phyloP scores from a whole-genome alignment of 176 grass and related monocot genomes.

The Chrysopogon serrulatus region DNA sequence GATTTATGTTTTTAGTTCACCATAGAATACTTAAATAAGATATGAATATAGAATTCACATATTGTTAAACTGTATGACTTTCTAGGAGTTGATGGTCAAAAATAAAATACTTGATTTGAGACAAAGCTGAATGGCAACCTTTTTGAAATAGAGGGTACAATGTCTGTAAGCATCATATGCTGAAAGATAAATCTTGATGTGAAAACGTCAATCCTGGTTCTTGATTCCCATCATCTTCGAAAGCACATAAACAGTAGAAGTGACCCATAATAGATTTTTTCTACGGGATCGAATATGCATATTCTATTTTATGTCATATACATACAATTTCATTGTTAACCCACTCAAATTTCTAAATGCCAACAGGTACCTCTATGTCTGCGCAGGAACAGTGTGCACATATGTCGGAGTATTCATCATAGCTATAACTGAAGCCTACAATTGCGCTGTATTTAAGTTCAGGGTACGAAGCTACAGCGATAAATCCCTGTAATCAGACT shows the following conservation, averaged over 20 bases:
- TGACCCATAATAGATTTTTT: not conserved
- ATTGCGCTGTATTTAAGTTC: slow-evolving; percentile 32
- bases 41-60: no score
- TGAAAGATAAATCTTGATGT: not conserved
- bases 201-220: not conserved
- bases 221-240: not conserved
- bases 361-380: slow-evolving; percentile 84
- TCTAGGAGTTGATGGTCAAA: no score
- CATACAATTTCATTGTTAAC: not conserved
- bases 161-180: not conserved
- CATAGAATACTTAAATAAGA: not conserved
- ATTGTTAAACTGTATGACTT: no score
- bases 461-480: slow-evolving; percentile 16
- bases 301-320: not conserved
- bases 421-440: slow-evolving; percentile 45
- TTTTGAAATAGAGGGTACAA: not conserved
- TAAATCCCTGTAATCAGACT: not conserved
- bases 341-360: not conserved
- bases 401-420: slow-evolving; percentile 66
- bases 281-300: not conserved
- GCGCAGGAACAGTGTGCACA: slow-evolving; percentile 73
- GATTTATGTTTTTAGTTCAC: not conserved
- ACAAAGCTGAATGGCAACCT: not conserved
- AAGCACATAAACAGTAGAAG: not conserved
- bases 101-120: not conserved